These are phyloP conservation scores for Salvia splendens DNA, from an alignment of 257 asterid genomes.

Conservation along the genomic window DNA sequence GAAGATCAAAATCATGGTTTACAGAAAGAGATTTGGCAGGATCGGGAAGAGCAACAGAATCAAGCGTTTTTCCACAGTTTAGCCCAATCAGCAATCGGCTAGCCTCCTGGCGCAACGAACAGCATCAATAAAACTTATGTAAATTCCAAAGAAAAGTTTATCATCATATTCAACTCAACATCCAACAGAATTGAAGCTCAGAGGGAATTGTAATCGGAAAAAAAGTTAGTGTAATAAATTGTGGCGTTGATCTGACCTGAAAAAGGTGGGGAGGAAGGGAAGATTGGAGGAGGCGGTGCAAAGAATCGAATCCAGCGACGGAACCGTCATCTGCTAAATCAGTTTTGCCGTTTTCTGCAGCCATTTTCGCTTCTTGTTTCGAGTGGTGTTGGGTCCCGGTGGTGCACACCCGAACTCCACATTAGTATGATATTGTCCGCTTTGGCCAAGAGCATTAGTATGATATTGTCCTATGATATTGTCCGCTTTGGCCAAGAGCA, in stretches of 20 bases:
- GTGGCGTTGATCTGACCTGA: constrained; percentile 47
- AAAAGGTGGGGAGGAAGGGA: constrained; percentile 71
- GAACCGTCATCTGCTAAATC: constrained; percentile 58
- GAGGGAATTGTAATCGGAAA: neutral
- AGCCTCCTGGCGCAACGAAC: constrained; percentile 55
- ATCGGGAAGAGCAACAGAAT: constrained; percentile 47
- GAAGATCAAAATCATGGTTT: constrained; percentile 77
- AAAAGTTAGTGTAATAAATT: neutral
- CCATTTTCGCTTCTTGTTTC: constrained; percentile 44
- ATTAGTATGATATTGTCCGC: too few species aligned
- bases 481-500: too few species aligned
- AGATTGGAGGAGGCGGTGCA: constrained; percentile 75
- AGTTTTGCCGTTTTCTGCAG: constrained; percentile 39
- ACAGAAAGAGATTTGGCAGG: constrained; percentile 62
- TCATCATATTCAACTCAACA: neutral
- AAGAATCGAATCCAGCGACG: constrained; percentile 80
- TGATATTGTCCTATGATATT: too few species aligned
- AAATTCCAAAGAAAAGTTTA: neutral
- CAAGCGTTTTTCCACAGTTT: constrained; percentile 75
- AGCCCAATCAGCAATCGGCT: constrained; percentile 78
- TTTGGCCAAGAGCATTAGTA: too few species aligned
- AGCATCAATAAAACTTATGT: neutral
- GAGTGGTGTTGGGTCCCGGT: too few species aligned
- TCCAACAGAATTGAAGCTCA: neutral
- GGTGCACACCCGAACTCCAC: too few species aligned